Evolutionary conservation across 2,329 filamentous ascomycete species (phyloP).

Genomic region (Blastomyces silverae): DNA sequence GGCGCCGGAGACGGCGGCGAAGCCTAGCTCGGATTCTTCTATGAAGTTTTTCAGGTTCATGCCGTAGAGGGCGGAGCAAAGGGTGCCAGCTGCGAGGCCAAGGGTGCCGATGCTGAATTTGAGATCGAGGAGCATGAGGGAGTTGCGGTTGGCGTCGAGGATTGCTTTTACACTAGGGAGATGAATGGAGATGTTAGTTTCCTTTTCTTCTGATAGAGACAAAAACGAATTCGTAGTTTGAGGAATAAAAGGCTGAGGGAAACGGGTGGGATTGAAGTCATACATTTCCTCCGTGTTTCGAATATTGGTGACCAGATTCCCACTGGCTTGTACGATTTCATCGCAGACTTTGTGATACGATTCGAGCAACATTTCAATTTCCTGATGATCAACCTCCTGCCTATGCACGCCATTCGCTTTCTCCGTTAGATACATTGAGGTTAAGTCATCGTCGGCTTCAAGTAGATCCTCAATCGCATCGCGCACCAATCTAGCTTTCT

Average conservation of each 20-base stretch:
- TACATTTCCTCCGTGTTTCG: constrained; percentile 98
- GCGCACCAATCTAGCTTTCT: constrained; percentile 87
- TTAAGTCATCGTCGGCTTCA: constrained; percentile 91
- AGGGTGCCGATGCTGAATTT: constrained; percentile 95
- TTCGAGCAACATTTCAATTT: constrained; percentile 93
- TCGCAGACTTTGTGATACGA: constrained; percentile 97
- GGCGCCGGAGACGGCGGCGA: constrained; percentile 63
- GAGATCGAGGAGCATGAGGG: constrained; percentile 92
- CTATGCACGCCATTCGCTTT: constrained; percentile 67
- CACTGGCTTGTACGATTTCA: constrained; percentile 92
- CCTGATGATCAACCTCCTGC: constrained; percentile 80
- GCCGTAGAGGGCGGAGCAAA: constrained; percentile 96
- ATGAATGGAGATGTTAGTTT: constrained; percentile 20
- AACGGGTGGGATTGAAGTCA: constrained; percentile 32
- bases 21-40: constrained; percentile 85
- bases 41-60: constrained; percentile 99
- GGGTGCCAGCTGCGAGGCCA: constrained; percentile 88
- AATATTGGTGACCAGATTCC: constrained; percentile 88
- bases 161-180: constrained; percentile 79
- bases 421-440: constrained; percentile 92
- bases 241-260: background rate
- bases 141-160: constrained; percentile 94
- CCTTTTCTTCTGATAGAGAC: background rate
- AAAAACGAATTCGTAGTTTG: background rate
- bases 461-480: constrained; percentile 93